These are phyloP conservation scores for Kandelia obovata DNA, from an alignment of 345 rosid genomes.

Conservation along the genomic window DNA sequence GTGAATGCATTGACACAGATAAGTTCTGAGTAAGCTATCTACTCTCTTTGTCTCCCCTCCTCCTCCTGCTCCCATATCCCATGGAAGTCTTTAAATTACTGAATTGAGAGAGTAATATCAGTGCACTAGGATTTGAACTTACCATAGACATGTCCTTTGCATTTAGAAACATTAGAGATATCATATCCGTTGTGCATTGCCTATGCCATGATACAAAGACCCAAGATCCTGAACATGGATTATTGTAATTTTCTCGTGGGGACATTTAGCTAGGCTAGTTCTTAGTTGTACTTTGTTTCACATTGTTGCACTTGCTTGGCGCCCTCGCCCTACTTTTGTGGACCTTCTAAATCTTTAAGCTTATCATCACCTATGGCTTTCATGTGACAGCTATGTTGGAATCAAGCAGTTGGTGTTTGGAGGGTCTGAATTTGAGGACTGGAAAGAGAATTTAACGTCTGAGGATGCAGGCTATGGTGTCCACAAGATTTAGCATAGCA, in stretches of 20 bases:
- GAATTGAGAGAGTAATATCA: not conserved
- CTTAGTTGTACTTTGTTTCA: not conserved
- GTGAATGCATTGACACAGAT: conserved; percentile 86
- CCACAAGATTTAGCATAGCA: conserved; percentile 59
- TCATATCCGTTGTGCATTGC: not conserved
- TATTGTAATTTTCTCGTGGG: too few relatives aligned
- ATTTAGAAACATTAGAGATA: not conserved
- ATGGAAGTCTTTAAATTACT: not conserved
- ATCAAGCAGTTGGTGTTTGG: conserved; percentile 86
- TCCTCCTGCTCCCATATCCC: not conserved
- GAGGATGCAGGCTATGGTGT: conserved; percentile 70
- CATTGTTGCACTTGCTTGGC: not conserved
- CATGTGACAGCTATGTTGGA: conserved; percentile 58
- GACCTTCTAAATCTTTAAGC: not conserved
- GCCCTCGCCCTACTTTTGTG: not conserved
- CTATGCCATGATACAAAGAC: not conserved
- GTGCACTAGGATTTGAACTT: not conserved
- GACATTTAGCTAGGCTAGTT: too few relatives aligned
- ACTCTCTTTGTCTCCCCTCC: not conserved
- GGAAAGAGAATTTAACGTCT: conserved; percentile 69
- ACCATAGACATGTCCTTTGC: not conserved
- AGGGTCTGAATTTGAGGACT: conserved; percentile 71
- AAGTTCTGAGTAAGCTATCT: conserved; percentile 72
- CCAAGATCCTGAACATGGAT: too few relatives aligned
- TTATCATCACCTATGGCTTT: not conserved